A percentile compares a stretch with the other conserved stretches of the same genome.
Conservation (phyloP, 228 moss, liverwort and hornwort genomes). For the Sphagnum magellanicum region DNA sequence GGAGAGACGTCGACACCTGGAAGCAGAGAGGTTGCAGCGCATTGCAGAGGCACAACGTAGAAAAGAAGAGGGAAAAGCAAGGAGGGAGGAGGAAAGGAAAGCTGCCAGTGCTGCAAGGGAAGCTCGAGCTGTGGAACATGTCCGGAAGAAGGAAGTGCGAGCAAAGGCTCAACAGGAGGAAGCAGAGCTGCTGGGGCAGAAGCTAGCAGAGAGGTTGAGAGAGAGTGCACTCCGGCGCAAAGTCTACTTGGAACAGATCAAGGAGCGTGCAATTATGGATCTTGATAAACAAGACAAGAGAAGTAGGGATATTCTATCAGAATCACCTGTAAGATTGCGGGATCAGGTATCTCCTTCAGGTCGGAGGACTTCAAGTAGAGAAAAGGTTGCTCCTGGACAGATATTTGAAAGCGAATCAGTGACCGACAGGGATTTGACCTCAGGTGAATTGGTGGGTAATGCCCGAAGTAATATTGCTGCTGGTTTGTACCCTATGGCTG, state of each 20-base stretch:
- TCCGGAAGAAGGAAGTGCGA: slow-evolving; percentile 32
- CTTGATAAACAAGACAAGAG: slow-evolving; percentile 30
- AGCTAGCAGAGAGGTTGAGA: slow-evolving; percentile 23
- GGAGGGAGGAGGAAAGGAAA: slow-evolving; percentile 31
- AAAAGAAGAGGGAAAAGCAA: slow-evolving; percentile 31
- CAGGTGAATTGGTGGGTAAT: slow-evolving; percentile 5
- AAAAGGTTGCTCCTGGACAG: slow-evolving; percentile 17
- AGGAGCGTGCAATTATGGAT: slow-evolving; percentile 26
- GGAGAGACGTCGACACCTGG: slow-evolving; percentile 22
- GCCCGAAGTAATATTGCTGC: slow-evolving; percentile 5
- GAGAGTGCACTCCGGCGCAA: slow-evolving; percentile 19
- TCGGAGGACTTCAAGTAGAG: slow-evolving; percentile 22
- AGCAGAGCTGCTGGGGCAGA: slow-evolving; percentile 19
- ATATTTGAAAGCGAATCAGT: slow-evolving; percentile 11
- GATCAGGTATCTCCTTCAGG: slow-evolving; percentile 15
- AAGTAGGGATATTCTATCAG: slow-evolving; percentile 8
- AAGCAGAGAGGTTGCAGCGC: slow-evolving; percentile 23
- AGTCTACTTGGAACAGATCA: slow-evolving; percentile 38
- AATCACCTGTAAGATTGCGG: slow-evolving; percentile 14
- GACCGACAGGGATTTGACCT: slow-evolving; percentile 3
- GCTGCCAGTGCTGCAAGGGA: slow-evolving; percentile 15
- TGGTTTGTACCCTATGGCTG: slow-evolving; percentile 23
- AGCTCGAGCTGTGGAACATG: slow-evolving; percentile 19
- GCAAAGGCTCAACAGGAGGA: slow-evolving; percentile 29
- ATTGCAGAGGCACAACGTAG: slow-evolving; percentile 15